Percentiles rank a stretch among this genome's conserved stretches.
Conservation (phyloP, 2,329 filamentous ascomycete genomes). For the Neurospora crassa region DNA sequence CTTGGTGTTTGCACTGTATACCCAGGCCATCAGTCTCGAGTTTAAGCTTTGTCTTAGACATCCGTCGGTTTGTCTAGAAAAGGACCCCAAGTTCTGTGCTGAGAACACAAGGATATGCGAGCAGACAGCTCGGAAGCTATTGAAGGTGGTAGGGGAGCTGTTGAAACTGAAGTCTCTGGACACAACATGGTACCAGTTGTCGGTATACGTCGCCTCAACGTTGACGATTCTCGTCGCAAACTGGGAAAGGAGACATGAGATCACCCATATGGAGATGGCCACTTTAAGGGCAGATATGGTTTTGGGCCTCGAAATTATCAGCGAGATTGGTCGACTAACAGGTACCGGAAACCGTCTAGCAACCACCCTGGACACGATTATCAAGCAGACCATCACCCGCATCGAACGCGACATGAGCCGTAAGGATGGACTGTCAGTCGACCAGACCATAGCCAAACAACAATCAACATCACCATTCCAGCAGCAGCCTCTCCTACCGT, state of each 20-base stretch:
- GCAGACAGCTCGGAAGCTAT: conserved; percentile 53
- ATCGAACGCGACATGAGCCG: conserved; percentile 41
- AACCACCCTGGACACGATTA: conserved; percentile 36
- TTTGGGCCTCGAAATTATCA: conserved; percentile 58
- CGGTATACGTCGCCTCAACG: conserved; percentile 62
- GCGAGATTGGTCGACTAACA: conserved; percentile 52
- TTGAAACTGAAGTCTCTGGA: conserved; percentile 59
- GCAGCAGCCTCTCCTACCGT: not conserved
- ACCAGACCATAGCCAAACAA: conserved; percentile 4
- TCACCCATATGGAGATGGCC: conserved; percentile 47
- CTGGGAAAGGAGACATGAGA: conserved; percentile 55
- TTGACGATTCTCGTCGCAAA: conserved; percentile 63
- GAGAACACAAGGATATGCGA: conserved; percentile 59
- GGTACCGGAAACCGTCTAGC: conserved; percentile 35
- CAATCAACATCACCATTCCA: conserved; percentile 11
- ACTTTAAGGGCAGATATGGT: conserved; percentile 59
- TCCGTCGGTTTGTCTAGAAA: conserved; percentile 48
- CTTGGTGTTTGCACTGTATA: conserved; percentile 43
- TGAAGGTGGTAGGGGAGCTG: conserved; percentile 49
- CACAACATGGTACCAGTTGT: conserved; percentile 68
- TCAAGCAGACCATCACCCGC: conserved; percentile 41
- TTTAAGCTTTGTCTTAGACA: conserved; percentile 52
- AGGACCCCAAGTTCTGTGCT: conserved; percentile 43
- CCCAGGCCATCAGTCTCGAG: conserved; percentile 45
- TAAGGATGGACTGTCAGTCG: conserved; percentile 17